Evolutionary conservation across 148 eudicot species (phyloP).

Genomic region (Euryodendron excelsum): DNA sequence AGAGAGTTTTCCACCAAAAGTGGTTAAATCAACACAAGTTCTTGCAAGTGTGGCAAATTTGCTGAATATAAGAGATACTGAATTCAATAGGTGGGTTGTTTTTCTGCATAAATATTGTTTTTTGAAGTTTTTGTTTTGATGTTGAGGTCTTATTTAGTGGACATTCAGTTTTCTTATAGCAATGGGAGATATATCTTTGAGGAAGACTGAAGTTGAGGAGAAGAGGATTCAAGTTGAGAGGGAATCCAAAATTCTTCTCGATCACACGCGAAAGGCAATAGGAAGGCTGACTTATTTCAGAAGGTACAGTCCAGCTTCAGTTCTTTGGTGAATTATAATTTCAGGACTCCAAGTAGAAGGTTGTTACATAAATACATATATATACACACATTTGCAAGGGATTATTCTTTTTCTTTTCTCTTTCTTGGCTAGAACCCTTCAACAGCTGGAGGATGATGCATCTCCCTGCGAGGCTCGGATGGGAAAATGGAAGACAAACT

Average conservation of each 20-base stretch:
- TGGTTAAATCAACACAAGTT: slow-evolving; percentile 64
- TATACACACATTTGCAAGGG: neutral
- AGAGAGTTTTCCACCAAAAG: slow-evolving; percentile 72
- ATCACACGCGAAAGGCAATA: slow-evolving; percentile 77
- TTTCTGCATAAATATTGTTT: neutral
- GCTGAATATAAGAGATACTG: slow-evolving; percentile 84
- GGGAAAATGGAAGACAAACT: slow-evolving; percentile 70
- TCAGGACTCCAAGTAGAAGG: too few relatives aligned
- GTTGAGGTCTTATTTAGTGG: slow-evolving; percentile 13
- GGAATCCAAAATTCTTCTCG: slow-evolving; percentile 83
- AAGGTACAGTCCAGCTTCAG: slow-evolving; percentile 36
- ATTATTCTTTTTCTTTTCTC: neutral
- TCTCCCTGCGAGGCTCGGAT: slow-evolving; percentile 76
- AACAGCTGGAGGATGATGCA: slow-evolving; percentile 75
- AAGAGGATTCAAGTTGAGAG: slow-evolving; percentile 74
- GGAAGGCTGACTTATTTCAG: slow-evolving; percentile 76
- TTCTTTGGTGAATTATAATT: neutral
- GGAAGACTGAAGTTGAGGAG: slow-evolving; percentile 78
- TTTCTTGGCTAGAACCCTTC: slow-evolving; percentile 56
- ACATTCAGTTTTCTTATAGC: slow-evolving; percentile 76
- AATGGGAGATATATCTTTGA: slow-evolving; percentile 65
- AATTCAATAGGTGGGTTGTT: slow-evolving; percentile 69
- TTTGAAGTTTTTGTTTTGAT: neutral
- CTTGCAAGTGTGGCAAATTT: slow-evolving; percentile 51
- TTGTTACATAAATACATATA: neutral